Conservation (phyloP, 768 basidiomycete species). For the Podaxis sp. region DNA sequence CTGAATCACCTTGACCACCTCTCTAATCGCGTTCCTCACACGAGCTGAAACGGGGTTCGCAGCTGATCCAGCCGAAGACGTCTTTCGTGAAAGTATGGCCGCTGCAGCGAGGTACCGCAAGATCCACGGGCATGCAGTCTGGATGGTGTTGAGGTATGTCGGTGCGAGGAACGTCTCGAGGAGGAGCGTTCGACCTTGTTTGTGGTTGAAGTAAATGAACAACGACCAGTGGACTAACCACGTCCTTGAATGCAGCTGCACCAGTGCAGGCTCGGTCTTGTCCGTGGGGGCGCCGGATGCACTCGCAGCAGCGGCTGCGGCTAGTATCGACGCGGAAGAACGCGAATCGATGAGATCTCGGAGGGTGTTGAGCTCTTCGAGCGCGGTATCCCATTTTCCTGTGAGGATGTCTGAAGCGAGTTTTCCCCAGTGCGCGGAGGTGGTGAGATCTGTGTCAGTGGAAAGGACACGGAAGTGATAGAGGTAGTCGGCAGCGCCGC, state of each 20-base stretch:
- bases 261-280: slow-evolving; percentile 66
- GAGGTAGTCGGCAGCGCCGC: slow-evolving; percentile 93
- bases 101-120: slow-evolving; percentile 93
- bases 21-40: slow-evolving; percentile 84
- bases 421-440: slow-evolving; percentile 98
- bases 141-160: slow-evolving; percentile 97
- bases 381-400: slow-evolving; percentile 92
- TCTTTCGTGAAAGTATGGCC: slow-evolving; percentile 87
- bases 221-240: slow-evolving; percentile 98
- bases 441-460: slow-evolving; percentile 88
- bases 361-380: slow-evolving; percentile 94
- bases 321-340: slow-evolving; percentile 48
- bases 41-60: slow-evolving; percentile 56
- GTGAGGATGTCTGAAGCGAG: slow-evolving; percentile 95
- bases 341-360: slow-evolving; percentile 89
- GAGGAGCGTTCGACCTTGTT: slow-evolving; percentile 84
- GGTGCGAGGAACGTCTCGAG: slow-evolving; percentile 97
- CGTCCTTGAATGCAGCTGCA: slow-evolving; percentile 90
- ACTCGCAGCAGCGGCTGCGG: slow-evolving; percentile 31
- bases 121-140: slow-evolving; percentile 93
- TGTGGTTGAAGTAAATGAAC: slow-evolving; percentile 98
- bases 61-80: slow-evolving; percentile 46
- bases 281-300: slow-evolving; percentile 22
- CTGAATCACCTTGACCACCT: slow-evolving; percentile 91
- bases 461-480: slow-evolving; percentile 99